These are phyloP conservation scores for Ascochyta lentis DNA, from an alignment of 2,329 filamentous ascomycete genomes.

Conservation along the genomic window DNA sequence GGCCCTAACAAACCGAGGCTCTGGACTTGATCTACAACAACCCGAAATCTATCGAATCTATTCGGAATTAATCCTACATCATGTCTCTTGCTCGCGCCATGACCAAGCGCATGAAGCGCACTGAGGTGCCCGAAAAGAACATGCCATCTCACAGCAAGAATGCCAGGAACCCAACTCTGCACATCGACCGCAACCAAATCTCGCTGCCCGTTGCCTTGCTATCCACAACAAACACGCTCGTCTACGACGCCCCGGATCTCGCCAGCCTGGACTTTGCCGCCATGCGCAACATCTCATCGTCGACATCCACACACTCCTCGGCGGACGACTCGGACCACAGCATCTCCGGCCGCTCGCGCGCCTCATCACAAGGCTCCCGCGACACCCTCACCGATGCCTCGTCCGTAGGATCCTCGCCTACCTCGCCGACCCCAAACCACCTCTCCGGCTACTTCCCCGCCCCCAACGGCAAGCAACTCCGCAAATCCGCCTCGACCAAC, in stretches of 20 bases:
- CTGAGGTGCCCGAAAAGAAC: constrained; percentile 49
- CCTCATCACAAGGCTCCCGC: constrained; percentile 61
- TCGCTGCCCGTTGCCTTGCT: constrained; percentile 86
- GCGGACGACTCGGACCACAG: constrained; percentile 76
- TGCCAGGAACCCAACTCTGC: constrained; percentile 53
- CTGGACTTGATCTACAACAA: constrained; percentile 14
- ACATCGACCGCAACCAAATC: constrained; percentile 73
- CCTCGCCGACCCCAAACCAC: constrained; percentile 63
- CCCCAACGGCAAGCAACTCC: constrained; percentile 53
- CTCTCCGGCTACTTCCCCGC: constrained; percentile 64
- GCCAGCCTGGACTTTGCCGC: constrained; percentile 47
- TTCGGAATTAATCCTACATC: constrained; percentile 43
- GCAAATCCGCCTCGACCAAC: constrained; percentile 49
- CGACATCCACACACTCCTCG: constrained; percentile 64
- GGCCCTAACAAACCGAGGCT: constrained; percentile 30
- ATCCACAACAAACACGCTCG: constrained; percentile 95
- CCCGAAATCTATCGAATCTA: constrained; percentile 36
- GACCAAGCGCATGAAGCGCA: constrained; percentile 69
- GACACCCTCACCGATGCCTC: constrained; percentile 72
- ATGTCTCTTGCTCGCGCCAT: constrained; percentile 74
- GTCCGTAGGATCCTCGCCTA: constrained; percentile 54
- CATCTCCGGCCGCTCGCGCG: constrained; percentile 54
- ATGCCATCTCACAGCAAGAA: constrained; percentile 51
- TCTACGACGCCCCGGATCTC: constrained; percentile 91
- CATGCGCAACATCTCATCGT: constrained; percentile 46